phyloP scores from a whole-genome alignment of 1,284 basidiomycete species.

The Cryptococcus deneoformans region DNA sequence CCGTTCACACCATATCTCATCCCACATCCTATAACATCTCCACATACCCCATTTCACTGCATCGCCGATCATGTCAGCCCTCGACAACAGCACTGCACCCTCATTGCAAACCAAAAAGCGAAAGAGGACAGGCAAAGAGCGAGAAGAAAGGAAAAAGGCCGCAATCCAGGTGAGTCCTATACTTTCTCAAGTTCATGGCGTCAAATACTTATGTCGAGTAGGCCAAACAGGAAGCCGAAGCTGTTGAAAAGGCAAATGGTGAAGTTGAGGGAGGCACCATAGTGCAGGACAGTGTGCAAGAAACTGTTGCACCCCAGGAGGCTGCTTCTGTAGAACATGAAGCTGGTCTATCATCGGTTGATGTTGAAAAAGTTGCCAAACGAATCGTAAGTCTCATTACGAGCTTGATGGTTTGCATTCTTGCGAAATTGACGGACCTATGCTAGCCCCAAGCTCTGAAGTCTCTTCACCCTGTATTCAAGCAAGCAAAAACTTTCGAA shows the following conservation, averaged over 20 bases:
- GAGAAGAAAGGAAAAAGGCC: constrained; percentile 40
- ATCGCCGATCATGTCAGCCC: background rate
- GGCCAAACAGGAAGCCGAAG: constrained; percentile 10
- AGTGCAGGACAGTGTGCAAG: background rate
- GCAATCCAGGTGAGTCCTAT: constrained; percentile 20
- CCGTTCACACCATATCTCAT: too few species aligned
- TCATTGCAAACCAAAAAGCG: constrained; percentile 32
- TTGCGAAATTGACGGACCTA: background rate
- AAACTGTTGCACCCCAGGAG: background rate
- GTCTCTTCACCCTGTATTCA: constrained; percentile 52
- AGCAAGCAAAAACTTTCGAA: constrained; percentile 80
- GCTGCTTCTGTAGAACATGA: background rate
- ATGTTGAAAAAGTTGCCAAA: constrained; percentile 27
- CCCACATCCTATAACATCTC: too few species aligned
- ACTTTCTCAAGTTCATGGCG: background rate
- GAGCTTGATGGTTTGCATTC: background rate
- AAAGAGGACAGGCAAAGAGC: constrained; percentile 45
- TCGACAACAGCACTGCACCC: background rate
- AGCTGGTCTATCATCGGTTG: constrained; percentile 6
- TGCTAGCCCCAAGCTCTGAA: constrained; percentile 46
- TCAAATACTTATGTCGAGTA: background rate
- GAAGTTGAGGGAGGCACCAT: background rate
- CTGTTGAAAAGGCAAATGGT: constrained; percentile 2
- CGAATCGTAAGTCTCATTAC: constrained; percentile 31
- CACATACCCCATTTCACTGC: too few species aligned